These are phyloP conservation scores for Aspergillus bertholletiae DNA, from an alignment of 495 filamentous ascomycete species.

Conservation along the genomic window DNA sequence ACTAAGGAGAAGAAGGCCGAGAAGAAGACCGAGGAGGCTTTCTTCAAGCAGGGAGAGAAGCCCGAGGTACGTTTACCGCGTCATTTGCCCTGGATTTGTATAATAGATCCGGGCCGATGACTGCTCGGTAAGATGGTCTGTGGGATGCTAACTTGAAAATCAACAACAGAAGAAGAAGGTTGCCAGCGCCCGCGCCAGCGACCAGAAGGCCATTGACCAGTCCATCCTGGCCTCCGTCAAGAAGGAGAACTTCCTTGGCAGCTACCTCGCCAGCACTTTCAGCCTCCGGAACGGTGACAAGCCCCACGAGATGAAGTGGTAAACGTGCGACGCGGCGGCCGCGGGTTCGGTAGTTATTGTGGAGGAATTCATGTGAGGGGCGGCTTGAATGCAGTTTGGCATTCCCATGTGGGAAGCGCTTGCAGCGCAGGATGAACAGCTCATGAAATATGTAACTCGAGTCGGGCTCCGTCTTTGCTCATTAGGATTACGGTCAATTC, in stretches of 20 bases:
- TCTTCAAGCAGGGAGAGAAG: slow-evolving; percentile 98
- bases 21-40: slow-evolving; percentile 91
- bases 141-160: slow-evolving; percentile 15
- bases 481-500: slow-evolving; percentile 35
- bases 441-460: slow-evolving; percentile 46
- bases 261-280: slow-evolving; percentile 90
- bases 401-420: slow-evolving; percentile 17
- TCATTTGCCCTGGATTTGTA: background rate
- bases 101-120: background rate
- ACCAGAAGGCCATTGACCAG: slow-evolving; percentile 98
- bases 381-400: slow-evolving; percentile 42
- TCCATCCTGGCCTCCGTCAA: slow-evolving; percentile 86
- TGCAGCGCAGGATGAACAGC: slow-evolving; percentile 29
- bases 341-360: slow-evolving; percentile 48
- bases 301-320: slow-evolving; percentile 97
- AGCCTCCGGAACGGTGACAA: slow-evolving; percentile 96
- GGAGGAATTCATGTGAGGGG: slow-evolving; percentile 42
- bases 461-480: slow-evolving; percentile 34
- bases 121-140: background rate
- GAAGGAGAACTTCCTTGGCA: slow-evolving; percentile 85
- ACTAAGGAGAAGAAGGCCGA: slow-evolving; percentile 85
- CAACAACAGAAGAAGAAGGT: slow-evolving; percentile 86
- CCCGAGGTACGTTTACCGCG: slow-evolving; percentile 66
- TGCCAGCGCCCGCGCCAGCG: slow-evolving; percentile 79
- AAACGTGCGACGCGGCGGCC: slow-evolving; percentile 47